Evolutionary conservation across 1,284 basidiomycete species (phyloP), one percentile per base, ranked within the genome.

Genomic region (Malassezia psittaci): DNA sequence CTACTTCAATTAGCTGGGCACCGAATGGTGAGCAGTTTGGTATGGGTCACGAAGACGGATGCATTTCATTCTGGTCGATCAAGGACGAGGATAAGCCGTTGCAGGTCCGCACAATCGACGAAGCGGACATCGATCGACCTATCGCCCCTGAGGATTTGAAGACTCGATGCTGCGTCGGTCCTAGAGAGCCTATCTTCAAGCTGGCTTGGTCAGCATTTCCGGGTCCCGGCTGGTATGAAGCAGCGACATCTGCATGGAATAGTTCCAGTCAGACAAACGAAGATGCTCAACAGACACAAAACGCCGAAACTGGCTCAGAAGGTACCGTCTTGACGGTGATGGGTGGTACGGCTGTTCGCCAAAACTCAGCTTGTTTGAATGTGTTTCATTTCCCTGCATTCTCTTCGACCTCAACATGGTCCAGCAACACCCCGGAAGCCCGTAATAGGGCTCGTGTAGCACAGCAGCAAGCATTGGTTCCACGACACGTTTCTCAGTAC

Each of bases 31-130:
- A 77, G 9, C 73, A 77, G 15, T 79, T 80, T 57, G 79, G 75
- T 11, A 81, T 82, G 39, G 86, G 87, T 1, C 83, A 93, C 71
- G 80, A 82, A n/a, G 90, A 96, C 74, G 90, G 90, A 9, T 85
- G 83, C 47, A 81, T 96, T 44, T 82, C 86, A 4, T 88, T 93
- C 74, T 93, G 89, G 86, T 83, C 85, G 1, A 78, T 85, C 5
- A 83, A 86, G 42, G 87, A 93, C 60, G 82, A 86, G 63, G 84
- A 86, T 60, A 82, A 83, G 57, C 89, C 89, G 0, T 77, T 94
- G 29, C 79, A 85, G 62, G 86, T 90, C 8, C 80, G 86, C 48
- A 66, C 67, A 15, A 60, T 73, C 12, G 66, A 67, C 11, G 21
- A 51, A 15, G 46, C 66, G 19, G 70, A 73, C 41, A 58, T 72